A percentile compares a stretch with the other conserved stretches of the same genome.
Evolutionary conservation across 2,329 filamentous ascomycete genomes (phyloP).

Genomic region (Neonectria faginata): DNA sequence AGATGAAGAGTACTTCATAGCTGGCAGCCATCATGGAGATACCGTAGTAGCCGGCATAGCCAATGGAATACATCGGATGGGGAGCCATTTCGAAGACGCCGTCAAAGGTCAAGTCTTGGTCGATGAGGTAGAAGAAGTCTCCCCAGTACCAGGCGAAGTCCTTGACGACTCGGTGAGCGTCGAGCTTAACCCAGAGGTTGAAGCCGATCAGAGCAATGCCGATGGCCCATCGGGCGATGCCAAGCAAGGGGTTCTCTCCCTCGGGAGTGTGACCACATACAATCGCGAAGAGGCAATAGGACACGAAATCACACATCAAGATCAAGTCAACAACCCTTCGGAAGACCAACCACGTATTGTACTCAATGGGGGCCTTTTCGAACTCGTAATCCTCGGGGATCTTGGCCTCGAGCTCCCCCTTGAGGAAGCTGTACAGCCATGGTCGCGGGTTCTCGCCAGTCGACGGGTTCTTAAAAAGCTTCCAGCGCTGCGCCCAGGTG

Average conservation of each 20-base stretch:
- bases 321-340: constrained; percentile 95
- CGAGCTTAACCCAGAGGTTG: constrained; percentile 98
- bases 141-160: constrained; percentile 99
- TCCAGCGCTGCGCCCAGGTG: constrained; percentile 86
- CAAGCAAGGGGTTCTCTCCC: constrained; percentile 77
- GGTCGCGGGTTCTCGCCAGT: constrained; percentile 87
- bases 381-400: constrained; percentile 95
- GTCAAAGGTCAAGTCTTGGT: constrained; percentile 97
- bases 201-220: constrained; percentile 87
- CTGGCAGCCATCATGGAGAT: constrained; percentile 98
- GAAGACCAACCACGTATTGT: constrained; percentile 99
- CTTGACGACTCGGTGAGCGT: constrained; percentile 97
- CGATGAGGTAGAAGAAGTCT: constrained; percentile 98
- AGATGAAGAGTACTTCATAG: constrained; percentile 97
- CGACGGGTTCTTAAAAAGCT: constrained; percentile 85
- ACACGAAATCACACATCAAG: constrained; percentile 98
- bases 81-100: constrained; percentile 99
- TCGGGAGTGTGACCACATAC: constrained; percentile 83
- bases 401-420: constrained; percentile 92
- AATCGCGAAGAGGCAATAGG: constrained; percentile 95
- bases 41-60: constrained; percentile 97
- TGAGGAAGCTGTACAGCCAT: constrained; percentile 84
- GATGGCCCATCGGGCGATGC: constrained; percentile 78
- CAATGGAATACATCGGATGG: constrained; percentile 98
- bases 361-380: constrained; percentile 92